phyloP scores from a whole-genome alignment of 345 rosid species.

The Limnanthes douglasii region DNA sequence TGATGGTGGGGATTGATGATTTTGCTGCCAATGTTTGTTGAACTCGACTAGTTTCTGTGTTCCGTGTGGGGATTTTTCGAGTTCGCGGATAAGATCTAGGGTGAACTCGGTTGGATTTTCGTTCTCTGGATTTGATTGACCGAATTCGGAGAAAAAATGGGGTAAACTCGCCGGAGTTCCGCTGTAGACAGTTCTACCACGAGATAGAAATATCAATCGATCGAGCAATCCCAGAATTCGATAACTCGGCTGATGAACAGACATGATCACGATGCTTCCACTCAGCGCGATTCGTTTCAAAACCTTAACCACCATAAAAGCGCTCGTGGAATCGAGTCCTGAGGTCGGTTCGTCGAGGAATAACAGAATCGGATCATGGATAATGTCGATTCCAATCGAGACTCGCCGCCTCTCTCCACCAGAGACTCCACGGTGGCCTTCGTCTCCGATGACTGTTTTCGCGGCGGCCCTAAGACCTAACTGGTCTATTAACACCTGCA shows the following conservation, averaged over 20 bases:
- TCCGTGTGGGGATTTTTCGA: conserved; percentile 80
- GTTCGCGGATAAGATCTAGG: conserved; percentile 67
- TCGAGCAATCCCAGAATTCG: conserved; percentile 62
- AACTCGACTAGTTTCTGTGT: conserved; percentile 68
- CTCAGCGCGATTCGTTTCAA: conserved; percentile 82
- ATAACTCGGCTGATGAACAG: conserved; percentile 91
- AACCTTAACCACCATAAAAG: conserved; percentile 94
- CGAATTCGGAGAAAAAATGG: conserved; percentile 55
- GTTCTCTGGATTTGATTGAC: conserved; percentile 71
- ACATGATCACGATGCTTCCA: conserved; percentile 88
- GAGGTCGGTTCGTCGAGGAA: conserved; percentile 96
- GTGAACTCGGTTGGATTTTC: conserved; percentile 90
- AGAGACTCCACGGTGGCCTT: conserved; percentile 92
- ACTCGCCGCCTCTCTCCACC: conserved; percentile 93
- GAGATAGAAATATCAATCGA: conserved; percentile 60
- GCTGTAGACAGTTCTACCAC: conserved; percentile 89
- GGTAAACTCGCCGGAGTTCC: conserved; percentile 64
- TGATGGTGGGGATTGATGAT: conserved; percentile 18
- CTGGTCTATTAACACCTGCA: conserved; percentile 84
- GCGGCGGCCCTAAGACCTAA: conserved; percentile 81
- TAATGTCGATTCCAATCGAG: conserved; percentile 81
- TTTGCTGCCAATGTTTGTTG: conserved; percentile 45
- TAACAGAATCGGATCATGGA: conserved; percentile 81
- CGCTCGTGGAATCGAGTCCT: conserved; percentile 88
- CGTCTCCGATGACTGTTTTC: conserved; percentile 81